Percentiles rank a stretch among this genome's conserved stretches.
Conservation (phyloP, 2,329 filamentous ascomycete genomes). For the Neocatenulostroma microsporum region DNA sequence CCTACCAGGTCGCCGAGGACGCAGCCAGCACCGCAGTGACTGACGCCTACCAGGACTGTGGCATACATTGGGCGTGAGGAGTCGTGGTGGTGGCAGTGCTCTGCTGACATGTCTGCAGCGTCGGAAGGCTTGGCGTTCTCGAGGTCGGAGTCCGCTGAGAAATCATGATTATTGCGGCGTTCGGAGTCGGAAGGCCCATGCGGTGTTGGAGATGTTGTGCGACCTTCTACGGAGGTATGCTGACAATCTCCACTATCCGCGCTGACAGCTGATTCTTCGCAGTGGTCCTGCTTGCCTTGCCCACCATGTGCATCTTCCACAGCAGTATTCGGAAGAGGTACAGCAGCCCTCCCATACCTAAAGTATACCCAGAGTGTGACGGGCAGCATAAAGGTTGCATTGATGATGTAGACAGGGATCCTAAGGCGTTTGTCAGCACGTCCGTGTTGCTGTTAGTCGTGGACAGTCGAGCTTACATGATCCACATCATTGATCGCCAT, state of each 20-base stretch:
- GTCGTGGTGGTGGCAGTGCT: conserved; percentile 8
- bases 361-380: conserved; percentile 18
- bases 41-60: conserved; percentile 24
- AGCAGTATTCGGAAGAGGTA: too few relatives aligned
- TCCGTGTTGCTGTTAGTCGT: too few relatives aligned
- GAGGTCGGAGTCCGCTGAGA: conserved; percentile 1
- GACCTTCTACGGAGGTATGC: too few relatives aligned
- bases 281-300: too few relatives aligned
- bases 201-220: too few relatives aligned
- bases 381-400: conserved; percentile 19
- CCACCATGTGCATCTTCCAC: too few relatives aligned
- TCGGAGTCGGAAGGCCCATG: too few relatives aligned
- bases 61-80: conserved; percentile 18
- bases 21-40: conserved; percentile 29
- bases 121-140: background rate
- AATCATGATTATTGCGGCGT: too few relatives aligned
- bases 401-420: conserved; percentile 21
- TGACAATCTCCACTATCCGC: too few relatives aligned
- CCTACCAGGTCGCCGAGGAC: conserved; percentile 28
- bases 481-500: conserved; percentile 1
- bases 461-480: too few relatives aligned
- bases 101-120: background rate
- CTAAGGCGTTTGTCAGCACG: conserved; percentile 4
- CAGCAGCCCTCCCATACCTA: conserved; percentile 19
- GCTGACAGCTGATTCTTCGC: too few relatives aligned